phyloP scores from a whole-genome alignment of 306 rosid genomes.

The Erythrophleum fordii region DNA sequence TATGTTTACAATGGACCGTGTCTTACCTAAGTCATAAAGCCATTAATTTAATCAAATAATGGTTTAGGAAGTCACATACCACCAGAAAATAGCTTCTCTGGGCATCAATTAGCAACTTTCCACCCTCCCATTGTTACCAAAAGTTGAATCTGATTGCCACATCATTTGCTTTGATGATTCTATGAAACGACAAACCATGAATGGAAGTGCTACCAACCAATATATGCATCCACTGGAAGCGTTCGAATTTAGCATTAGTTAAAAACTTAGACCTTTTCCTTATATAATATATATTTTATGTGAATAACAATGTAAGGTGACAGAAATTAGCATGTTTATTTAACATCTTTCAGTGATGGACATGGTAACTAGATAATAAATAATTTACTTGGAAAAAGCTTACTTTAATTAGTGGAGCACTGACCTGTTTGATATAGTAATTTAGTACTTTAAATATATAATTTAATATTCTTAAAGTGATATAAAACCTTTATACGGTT shows the following conservation, averaged over 20 bases:
- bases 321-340: constrained; percentile 19
- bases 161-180: constrained; percentile 16
- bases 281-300: neutral
- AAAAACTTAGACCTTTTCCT: neutral
- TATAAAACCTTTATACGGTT: constrained; percentile 36
- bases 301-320: constrained; percentile 12
- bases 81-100: constrained; percentile 32
- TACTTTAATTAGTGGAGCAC: constrained; percentile 58
- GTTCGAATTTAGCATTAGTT: neutral
- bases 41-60: constrained; percentile 15
- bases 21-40: constrained; percentile 6
- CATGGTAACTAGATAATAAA: constrained; percentile 26
- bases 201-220: constrained; percentile 18
- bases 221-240: neutral
- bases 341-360: constrained; percentile 25
- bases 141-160: constrained; percentile 36
- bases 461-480: constrained; percentile 42
- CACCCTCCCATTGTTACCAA: constrained; percentile 27
- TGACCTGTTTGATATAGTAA: constrained; percentile 35
- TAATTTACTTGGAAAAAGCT: constrained; percentile 33
- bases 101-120: constrained; percentile 37
- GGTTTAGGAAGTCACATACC: constrained; percentile 30
- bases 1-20: constrained; percentile 1
- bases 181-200: neutral
- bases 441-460: constrained; percentile 24